Base-by-base conservation (phyloP, 2,329 filamentous ascomycete genomes). In the Tolypocladium guangdongense region DNA sequence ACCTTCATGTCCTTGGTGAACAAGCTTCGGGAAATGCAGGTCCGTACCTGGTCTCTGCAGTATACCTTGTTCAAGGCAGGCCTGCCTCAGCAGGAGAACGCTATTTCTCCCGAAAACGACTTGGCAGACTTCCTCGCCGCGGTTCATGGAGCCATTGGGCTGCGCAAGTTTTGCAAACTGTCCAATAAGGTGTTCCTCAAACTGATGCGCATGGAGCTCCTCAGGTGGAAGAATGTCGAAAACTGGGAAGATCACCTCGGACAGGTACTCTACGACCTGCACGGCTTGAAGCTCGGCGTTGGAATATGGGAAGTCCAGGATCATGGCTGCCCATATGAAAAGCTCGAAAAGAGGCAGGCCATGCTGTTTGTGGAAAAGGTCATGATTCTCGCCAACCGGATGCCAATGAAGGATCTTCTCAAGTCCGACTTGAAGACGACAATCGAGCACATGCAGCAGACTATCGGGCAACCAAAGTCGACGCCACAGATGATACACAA, bases 391-490 rank as follows among this genome's bases (percentile, higher is more conserved):
- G 89, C 89, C 2, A 85, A 86, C 50, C 84, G 87, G 56, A 86
- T 96, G 75, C 85, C 88, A 24, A 87, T 95, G 73, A 95, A 92
- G 63, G 93, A 97, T 59, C 73, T 97, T 20, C 81, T 90, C 18
- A 97, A 95, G 67, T 93, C 90, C 18, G 90, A 97, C 53, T 75
- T 99, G 52, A 95, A 92, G 66, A 82, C 78, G 18, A 90, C 90
- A 0, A 93, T 99, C 55, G 93, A 99, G 55, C 90, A 91, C 60
- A 89, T 99, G 70, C 91, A 97, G 66, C 84, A 89, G 59, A 86
- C 88, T 6, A 86, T 97, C 52, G 90, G 89, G 1, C 80, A 81
- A 52, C 82, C 86, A 32, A 96, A 91, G 66, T 82, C 86, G 14
- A 87, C 86, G 1, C 82, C 88, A 6, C 84, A 90, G 56, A 85